Conservation (phyloP, 176 grass and related monocot genomes). For the Dendrocalamus sinicus region DNA sequence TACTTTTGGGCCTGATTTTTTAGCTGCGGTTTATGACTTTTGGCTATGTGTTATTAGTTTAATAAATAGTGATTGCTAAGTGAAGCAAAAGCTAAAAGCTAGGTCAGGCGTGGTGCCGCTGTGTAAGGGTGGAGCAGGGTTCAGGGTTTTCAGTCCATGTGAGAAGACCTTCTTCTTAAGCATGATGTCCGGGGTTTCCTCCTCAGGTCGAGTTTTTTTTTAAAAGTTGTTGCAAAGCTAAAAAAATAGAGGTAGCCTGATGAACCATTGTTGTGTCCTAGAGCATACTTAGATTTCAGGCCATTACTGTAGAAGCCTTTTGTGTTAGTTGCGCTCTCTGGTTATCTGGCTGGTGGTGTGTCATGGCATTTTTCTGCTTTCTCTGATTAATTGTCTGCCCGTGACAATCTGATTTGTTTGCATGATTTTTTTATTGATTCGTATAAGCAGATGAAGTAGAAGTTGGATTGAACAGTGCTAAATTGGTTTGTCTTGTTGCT, state of each 20-base stretch:
- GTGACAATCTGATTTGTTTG: not conserved
- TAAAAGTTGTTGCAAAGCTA: too few relatives aligned
- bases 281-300: constrained; percentile 13
- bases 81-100: too few relatives aligned
- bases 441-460: not conserved
- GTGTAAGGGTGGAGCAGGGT: too few relatives aligned
- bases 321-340: not conserved
- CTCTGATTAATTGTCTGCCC: not conserved
- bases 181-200: too few relatives aligned
- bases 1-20: not conserved
- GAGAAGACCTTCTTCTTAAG: too few relatives aligned
- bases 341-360: not conserved
- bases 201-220: too few relatives aligned
- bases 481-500: not conserved
- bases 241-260: constrained; percentile 7
- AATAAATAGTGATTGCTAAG: too few relatives aligned
- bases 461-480: not conserved
- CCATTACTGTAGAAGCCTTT: not conserved
- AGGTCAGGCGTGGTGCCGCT: too few relatives aligned
- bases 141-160: too few relatives aligned
- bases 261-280: constrained; percentile 19
- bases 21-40: too few relatives aligned
- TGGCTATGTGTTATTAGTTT: too few relatives aligned
- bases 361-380: not conserved
- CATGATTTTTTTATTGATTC: constrained; percentile 3